Conservation (phyloP, 805 yeast species). For the Cyberlindnera galapagoensis region DNA sequence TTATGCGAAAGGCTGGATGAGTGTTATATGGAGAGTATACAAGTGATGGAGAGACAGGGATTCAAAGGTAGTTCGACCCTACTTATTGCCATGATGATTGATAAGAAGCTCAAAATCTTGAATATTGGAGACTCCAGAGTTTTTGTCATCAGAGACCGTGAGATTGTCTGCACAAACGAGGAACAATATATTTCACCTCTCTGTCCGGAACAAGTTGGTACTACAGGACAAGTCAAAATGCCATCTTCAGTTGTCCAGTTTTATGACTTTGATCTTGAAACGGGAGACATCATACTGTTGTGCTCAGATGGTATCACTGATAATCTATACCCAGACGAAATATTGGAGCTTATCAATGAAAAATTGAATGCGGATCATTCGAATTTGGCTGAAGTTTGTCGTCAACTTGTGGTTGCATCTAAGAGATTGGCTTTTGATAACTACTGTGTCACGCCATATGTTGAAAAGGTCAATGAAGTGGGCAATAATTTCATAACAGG, state of each 20-base stretch:
- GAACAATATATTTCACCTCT: constrained; percentile 40
- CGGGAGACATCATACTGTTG: constrained; percentile 37
- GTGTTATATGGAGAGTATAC: constrained; percentile 40
- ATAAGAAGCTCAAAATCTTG: constrained; percentile 38
- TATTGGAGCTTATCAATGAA: constrained; percentile 31
- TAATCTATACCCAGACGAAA: constrained; percentile 44
- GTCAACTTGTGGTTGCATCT: constrained; percentile 34
- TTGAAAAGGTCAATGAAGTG: constrained; percentile 41
- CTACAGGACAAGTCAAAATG: constrained; percentile 34
- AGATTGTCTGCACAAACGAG: constrained; percentile 35
- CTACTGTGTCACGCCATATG: constrained; percentile 47
- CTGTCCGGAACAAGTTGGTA: constrained; percentile 52
- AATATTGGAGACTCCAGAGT: constrained; percentile 49
- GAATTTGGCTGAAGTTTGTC: constrained; percentile 34
- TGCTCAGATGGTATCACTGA: constrained; percentile 52
- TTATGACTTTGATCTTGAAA: constrained; percentile 32
- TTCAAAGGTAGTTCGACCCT: constrained; percentile 46
- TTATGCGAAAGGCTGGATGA: constrained; percentile 39
- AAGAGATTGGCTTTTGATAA: constrained; percentile 47
- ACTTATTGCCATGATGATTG: constrained; percentile 40
- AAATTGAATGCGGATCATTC: constrained; percentile 23
- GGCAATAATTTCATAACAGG: constrained; percentile 33
- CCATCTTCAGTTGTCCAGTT: constrained; percentile 46
- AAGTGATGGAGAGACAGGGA: constrained; percentile 42
- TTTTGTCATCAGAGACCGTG: constrained; percentile 41